Evolutionary conservation across 495 filamentous ascomycete species (phyloP), one percentile per base, ranked within the genome.

Genomic region (Delitschia confertaspora): DNA sequence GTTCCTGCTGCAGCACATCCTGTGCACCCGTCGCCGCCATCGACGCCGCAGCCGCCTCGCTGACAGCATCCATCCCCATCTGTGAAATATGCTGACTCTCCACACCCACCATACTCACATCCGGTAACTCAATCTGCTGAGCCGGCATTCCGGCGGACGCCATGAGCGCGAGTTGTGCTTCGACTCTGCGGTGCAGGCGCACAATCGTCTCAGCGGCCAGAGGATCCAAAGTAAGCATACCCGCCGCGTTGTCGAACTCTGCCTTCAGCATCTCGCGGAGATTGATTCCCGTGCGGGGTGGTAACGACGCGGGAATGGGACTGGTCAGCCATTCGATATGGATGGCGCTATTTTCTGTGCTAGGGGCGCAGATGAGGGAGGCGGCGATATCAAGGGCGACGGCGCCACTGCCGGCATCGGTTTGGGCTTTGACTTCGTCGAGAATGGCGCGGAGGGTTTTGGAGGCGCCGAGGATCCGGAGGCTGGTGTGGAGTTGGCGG

Each of bases 321-420:
- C 3, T 60, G 30, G 10, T 21, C 47, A 79, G 52, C 53, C 53
- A 70, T 29, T 49, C 27, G 23, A 56, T 22, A 3, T 32, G 18
- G n/a, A 60, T n/a, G 9, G 60, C 21, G n/a, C 33, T 42, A 19
- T 56, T 48, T 18, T 71, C 69, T 0, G 67, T 65, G 38, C 78
- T 74, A 0, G 80, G 85, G 1, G 85, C 76, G 58, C 80, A 84
- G 49, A 93, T 71, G 31, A 95, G 67, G 4, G 80, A 72, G 0
- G 75, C 73, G 2, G 75, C 79, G 23, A 93, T 69, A 55, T 95
- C 88, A 33, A 93, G 73, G 0, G 79, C 78, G 1, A 82, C 60
- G 39, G 75, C 70, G 10, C 73, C 74, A 49, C 71, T 76, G 17
- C 73, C 73, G 1, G 60, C 38, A n/a, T 54, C 59, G 19, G 56